Evolutionary conservation across 163 green algal species (phyloP).

Genomic region (Scenedesmus sp.): DNA sequence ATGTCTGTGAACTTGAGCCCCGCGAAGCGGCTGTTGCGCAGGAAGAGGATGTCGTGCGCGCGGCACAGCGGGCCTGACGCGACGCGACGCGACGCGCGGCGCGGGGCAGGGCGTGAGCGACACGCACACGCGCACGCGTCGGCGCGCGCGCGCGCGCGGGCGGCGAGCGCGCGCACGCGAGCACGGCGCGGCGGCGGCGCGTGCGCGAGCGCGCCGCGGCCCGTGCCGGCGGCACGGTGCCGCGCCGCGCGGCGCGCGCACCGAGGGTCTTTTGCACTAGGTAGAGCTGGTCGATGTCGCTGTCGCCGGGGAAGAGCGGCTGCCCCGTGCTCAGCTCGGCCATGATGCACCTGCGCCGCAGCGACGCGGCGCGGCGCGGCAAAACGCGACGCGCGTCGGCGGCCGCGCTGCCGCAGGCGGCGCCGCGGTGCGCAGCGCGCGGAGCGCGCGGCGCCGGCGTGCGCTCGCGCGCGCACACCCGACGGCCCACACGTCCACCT

Average conservation of each 20-base stretch:
- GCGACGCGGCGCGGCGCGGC: neutral
- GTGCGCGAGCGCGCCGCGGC: neutral
- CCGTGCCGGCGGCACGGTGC: no score
- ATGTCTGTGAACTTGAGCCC: conserved; percentile 85
- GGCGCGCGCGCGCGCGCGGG: no score
- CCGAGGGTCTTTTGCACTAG: conserved; percentile 80
- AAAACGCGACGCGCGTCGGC: no score
- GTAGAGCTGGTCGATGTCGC: conserved; percentile 92
- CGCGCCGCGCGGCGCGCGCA: conserved; percentile 22
- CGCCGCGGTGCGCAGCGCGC: no score
- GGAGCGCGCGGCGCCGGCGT: no score
- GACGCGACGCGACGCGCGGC: no score
- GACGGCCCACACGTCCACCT: conserved; percentile 90
- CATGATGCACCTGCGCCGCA: conserved; percentile 76
- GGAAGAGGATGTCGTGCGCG: conserved; percentile 63
- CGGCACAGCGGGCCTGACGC: conserved; percentile 51
- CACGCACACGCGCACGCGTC: no score
- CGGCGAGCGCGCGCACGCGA: no score
- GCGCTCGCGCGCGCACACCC: no score
- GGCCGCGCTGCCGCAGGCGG: no score
- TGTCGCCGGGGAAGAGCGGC: conserved; percentile 88
- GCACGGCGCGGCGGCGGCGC: neutral
- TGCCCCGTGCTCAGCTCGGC: conserved; percentile 84
- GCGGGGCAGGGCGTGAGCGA: no score
- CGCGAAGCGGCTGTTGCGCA: conserved; percentile 76